A percentile compares a stretch with the other conserved stretches of the same genome.
These are phyloP conservation scores for Syzygium aqueum DNA, from an alignment of 345 rosid genomes.

Conservation along the genomic window DNA sequence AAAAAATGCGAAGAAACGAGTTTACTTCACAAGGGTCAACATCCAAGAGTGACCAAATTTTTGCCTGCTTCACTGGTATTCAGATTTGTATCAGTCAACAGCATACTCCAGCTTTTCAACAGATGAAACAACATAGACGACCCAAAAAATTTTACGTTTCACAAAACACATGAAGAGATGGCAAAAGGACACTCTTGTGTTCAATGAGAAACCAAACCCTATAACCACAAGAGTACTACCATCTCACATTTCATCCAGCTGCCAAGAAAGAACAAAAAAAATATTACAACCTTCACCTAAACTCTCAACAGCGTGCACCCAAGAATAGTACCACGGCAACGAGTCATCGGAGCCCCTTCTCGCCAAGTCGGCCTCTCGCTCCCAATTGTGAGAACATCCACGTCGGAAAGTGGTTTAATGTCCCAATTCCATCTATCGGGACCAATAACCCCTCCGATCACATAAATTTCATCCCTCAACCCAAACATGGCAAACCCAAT, in stretches of 20 bases:
- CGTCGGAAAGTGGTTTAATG: slow-evolving; percentile 63
- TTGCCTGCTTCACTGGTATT: not conserved
- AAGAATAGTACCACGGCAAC: slow-evolving; percentile 72
- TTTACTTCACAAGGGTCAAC: not conserved
- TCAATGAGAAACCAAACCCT: not conserved
- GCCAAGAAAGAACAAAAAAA: not conserved
- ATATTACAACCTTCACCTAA: slow-evolving; percentile 12
- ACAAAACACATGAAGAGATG: not conserved
- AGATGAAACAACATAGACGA: not conserved
- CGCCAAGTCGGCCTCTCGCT: slow-evolving; percentile 76
- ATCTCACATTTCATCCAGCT: not conserved
- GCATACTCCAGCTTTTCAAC: not conserved
- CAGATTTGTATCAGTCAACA: not conserved
- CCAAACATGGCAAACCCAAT: slow-evolving; percentile 79
- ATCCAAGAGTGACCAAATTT: not conserved
- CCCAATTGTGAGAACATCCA: slow-evolving; percentile 49
- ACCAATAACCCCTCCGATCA: slow-evolving; percentile 90
- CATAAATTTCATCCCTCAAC: slow-evolving; percentile 56
- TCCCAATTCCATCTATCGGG: slow-evolving; percentile 82
- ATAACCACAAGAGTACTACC: not conserved
- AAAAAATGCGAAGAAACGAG: not conserved
- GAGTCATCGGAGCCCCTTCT: slow-evolving; percentile 68
- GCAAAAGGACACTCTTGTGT: not conserved
- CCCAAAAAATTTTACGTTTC: not conserved
- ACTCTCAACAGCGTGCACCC: slow-evolving; percentile 81